Conservation (phyloP, 2,329 filamentous ascomycete genomes). For the Monilinia aucupariae region DNA sequence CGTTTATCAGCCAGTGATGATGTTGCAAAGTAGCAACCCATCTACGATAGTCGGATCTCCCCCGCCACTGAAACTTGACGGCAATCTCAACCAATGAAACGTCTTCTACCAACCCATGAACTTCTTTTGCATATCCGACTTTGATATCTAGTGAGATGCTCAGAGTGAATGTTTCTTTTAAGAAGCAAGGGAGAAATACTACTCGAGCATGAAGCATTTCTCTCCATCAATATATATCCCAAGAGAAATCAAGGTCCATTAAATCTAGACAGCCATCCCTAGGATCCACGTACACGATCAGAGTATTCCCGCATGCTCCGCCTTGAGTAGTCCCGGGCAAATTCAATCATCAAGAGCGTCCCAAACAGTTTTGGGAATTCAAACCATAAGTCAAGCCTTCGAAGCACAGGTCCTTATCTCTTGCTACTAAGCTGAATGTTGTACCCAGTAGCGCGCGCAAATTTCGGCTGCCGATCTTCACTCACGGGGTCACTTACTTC, state of each 20-base stretch:
- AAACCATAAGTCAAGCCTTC: neutral
- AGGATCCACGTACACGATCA: neutral
- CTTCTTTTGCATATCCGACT: neutral
- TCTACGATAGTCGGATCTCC: neutral
- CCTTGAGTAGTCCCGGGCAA: neutral
- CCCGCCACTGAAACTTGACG: neutral
- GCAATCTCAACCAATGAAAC: neutral
- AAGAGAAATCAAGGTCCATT: neutral
- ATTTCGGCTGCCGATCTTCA: neutral
- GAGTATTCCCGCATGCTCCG: neutral
- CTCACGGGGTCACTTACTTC: no score
- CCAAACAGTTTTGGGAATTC: neutral
- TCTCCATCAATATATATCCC: no score
- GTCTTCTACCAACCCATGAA: neutral
- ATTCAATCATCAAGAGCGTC: neutral
- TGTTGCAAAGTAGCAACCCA: neutral
- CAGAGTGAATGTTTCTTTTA: neutral
- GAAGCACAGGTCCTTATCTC: neutral
- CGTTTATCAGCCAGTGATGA: neutral
- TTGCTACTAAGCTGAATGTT: neutral
- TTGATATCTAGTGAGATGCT: neutral
- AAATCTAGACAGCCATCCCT: neutral
- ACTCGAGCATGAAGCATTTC: neutral
- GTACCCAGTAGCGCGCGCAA: neutral
- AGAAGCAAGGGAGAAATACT: neutral